Evolutionary conservation across 306 rosid genomes (phyloP).

Genomic region (Quercus bicolor): DNA sequence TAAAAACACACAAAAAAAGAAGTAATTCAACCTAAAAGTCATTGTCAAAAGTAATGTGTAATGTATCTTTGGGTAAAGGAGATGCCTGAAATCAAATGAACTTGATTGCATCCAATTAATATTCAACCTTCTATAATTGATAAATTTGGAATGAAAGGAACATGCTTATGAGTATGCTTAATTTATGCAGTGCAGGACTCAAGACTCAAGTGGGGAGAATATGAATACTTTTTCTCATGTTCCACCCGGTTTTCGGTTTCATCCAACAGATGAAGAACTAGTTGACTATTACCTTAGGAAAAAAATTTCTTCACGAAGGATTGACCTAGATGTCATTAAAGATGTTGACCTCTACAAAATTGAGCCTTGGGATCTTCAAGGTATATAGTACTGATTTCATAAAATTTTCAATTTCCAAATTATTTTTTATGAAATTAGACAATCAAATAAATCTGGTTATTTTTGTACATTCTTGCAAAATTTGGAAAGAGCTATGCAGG

Average conservation of each 20-base stretch:
- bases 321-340: conserved; percentile 85
- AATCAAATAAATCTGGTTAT: background rate
- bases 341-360: conserved; percentile 93
- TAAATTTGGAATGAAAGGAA: background rate
- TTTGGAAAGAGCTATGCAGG: conserved; percentile 65
- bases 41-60: too few relatives aligned
- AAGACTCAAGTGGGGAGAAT: conserved; percentile 12
- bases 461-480: background rate
- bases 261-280: conserved; percentile 95
- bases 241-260: conserved; percentile 96
- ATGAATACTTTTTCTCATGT: conserved; percentile 67
- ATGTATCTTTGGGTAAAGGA: too few relatives aligned
- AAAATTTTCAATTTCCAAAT: background rate
- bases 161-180: background rate
- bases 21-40: too few relatives aligned
- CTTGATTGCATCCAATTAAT: background rate
- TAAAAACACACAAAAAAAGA: too few relatives aligned
- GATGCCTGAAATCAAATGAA: too few relatives aligned
- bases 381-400: conserved; percentile 24
- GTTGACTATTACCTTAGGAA: conserved; percentile 91
- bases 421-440: background rate
- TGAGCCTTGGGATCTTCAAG: conserved; percentile 98
- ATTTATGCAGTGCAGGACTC: conserved; percentile 32
- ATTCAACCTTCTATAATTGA: background rate
- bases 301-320: conserved; percentile 64